Base-by-base conservation (phyloP, 495 filamentous ascomycete genomes). In the Neurospora sp. region DNA sequence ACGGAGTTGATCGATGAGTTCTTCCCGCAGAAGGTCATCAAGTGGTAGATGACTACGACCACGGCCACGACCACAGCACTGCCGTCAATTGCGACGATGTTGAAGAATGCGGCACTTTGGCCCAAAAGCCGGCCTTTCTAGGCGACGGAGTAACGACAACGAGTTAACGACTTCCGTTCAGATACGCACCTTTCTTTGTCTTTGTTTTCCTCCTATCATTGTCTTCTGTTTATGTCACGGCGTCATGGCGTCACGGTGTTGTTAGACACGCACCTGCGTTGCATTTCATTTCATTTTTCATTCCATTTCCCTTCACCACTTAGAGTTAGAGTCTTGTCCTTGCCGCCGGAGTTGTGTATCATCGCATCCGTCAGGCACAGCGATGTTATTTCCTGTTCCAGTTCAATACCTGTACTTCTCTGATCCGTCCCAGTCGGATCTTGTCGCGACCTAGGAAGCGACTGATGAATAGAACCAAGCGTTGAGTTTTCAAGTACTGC, bases 1-100 rank as follows among this genome's bases (percentile, higher is more conserved):
- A 75, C 92, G 76, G 92, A 93, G 71, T 86, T 96, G 44, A 94
- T 97, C 74, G 87, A 95, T 70, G 92, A 95, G 83, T 96, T 89
- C 78, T 96, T 96, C 79, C 92, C 92, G 20, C 84, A 89, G 71
- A 91, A 86, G 85, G 84, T 91, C 38, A 85, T 97, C 76, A 89
- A 86, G 82, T 96, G 93, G 93, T 96, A 86, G 53, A 70, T 8
- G 10, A 16, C 41, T 12, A 70, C 22, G 6, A 35, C 27, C 6
- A 35, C 12, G 8, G 31, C 31, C 2, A 31, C 27, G 27, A 31
- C 27, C 27, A 31, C 27, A 3, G 0, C 27, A 31, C 27, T 3
- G 0, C 27, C 27, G 0, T 31, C 27, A 3, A 31, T 31, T 3
- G 27, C 14, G 27, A 35, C 6, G 53, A 17, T 35, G 14, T 65